phyloP scores from a whole-genome alignment of 2,329 filamentous ascomycete species.

The Diaporthe ilicicola region DNA sequence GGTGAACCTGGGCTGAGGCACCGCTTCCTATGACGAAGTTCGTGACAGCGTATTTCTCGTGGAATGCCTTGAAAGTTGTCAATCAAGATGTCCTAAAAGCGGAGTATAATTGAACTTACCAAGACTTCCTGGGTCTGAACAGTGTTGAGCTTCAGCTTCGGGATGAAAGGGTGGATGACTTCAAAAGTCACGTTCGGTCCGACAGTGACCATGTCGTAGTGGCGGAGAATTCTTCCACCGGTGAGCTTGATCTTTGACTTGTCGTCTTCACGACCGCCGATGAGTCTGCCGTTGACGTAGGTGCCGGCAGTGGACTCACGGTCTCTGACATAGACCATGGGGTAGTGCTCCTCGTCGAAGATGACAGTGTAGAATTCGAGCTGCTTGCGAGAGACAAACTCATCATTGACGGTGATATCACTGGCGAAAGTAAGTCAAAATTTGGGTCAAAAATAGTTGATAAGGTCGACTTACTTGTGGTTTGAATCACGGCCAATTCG shows the following conservation, averaged over 20 bases:
- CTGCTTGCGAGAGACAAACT: slow-evolving; percentile 59
- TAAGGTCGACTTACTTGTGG: slow-evolving; percentile 38
- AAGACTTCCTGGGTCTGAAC: slow-evolving; percentile 46
- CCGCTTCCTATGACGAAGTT: slow-evolving; percentile 62
- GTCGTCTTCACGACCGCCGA: slow-evolving; percentile 47
- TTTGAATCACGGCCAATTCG: slow-evolving; percentile 40
- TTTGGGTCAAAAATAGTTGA: background rate
- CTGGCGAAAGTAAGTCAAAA: slow-evolving; percentile 38
- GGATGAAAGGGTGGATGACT: slow-evolving; percentile 41
- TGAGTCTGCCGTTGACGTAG: slow-evolving; percentile 55
- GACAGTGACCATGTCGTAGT: slow-evolving; percentile 59
- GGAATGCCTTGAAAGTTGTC: slow-evolving; percentile 50
- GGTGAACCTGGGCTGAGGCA: slow-evolving; percentile 60
- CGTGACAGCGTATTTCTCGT: slow-evolving; percentile 56
- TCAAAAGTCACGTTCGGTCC: slow-evolving; percentile 47
- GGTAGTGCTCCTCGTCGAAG: slow-evolving; percentile 51
- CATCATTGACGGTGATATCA: slow-evolving; percentile 50
- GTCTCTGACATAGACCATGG: slow-evolving; percentile 64
- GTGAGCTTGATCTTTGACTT: slow-evolving; percentile 41
- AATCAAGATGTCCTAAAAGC: slow-evolving; percentile 1
- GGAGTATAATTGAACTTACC: slow-evolving; percentile 38
- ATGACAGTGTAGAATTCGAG: slow-evolving; percentile 64
- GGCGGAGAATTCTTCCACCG: slow-evolving; percentile 55
- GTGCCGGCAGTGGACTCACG: slow-evolving; percentile 63
- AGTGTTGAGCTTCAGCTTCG: slow-evolving; percentile 34